Percentiles rank a stretch among this genome's conserved stretches.
Evolutionary conservation across 2,329 filamentous ascomycete species (phyloP).

Genomic region (Diaporthe velutina): DNA sequence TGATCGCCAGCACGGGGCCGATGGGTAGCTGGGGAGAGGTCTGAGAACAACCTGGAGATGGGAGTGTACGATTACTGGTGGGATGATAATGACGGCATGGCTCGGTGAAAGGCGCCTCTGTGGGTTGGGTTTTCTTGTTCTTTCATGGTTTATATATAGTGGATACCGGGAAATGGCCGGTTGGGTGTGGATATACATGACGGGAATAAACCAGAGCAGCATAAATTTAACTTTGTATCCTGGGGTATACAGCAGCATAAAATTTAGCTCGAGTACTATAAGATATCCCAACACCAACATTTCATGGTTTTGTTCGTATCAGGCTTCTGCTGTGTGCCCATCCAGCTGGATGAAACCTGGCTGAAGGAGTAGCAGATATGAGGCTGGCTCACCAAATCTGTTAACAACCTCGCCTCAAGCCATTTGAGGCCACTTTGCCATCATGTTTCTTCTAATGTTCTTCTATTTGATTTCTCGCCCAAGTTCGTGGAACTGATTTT

Average conservation of each 20-base stretch:
- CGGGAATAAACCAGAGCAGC: not conserved
- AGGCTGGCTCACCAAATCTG: not conserved
- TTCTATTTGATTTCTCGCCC: not conserved
- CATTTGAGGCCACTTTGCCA: too few relatives aligned
- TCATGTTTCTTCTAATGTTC: not conserved
- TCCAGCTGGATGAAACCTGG: not conserved
- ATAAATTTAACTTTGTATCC: not conserved
- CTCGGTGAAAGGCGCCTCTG: not conserved
- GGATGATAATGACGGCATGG: constrained; percentile 19
- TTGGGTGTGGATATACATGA: not conserved
- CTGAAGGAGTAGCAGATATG: not conserved
- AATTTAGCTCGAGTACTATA: constrained; percentile 26
- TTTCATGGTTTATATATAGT: not conserved
- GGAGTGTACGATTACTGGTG: not conserved
- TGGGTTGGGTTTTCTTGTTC: constrained; percentile 4
- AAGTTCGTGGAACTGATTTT: not conserved
- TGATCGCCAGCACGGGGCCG: constrained; percentile 74
- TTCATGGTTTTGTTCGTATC: not conserved
- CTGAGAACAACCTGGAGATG: constrained; percentile 48
- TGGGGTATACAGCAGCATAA: constrained; percentile 28
- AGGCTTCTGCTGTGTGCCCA: not conserved
- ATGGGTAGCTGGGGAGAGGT: constrained; percentile 87
- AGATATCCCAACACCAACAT: constrained; percentile 4
- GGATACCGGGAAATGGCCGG: not conserved
- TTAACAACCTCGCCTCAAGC: too few relatives aligned